Conservation (phyloP, 2,329 filamentous ascomycete genomes). For the Epichloe sibirici region DNA sequence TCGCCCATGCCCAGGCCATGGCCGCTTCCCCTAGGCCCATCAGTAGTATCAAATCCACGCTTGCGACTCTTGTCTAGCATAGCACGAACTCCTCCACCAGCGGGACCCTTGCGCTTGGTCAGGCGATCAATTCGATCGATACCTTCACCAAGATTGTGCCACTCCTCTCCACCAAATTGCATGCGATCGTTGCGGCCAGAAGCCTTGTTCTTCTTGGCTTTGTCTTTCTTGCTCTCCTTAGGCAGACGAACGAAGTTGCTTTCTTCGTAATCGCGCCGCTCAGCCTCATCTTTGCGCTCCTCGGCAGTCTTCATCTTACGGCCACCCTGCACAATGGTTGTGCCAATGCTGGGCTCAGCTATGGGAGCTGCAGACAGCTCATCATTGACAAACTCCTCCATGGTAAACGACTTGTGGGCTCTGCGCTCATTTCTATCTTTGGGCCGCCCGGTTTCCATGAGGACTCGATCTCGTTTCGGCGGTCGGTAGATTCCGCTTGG, state of each 20-base stretch:
- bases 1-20: constrained; percentile 54
- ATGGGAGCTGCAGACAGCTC: constrained; percentile 74
- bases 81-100: constrained; percentile 41
- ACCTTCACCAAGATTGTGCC: constrained; percentile 72
- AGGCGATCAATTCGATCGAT: constrained; percentile 76
- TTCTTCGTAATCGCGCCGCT: constrained; percentile 81
- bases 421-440: constrained; percentile 47
- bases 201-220: constrained; percentile 47
- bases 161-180: constrained; percentile 82
- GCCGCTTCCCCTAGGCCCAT: constrained; percentile 57
- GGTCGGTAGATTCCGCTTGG: constrained; percentile 72
- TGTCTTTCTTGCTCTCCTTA: constrained; percentile 77
- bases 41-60: constrained; percentile 53
- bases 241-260: constrained; percentile 81
- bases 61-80: constrained; percentile 79
- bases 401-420: constrained; percentile 63
- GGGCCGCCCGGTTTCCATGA: constrained; percentile 62
- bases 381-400: constrained; percentile 82
- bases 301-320: constrained; percentile 65
- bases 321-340: constrained; percentile 70
- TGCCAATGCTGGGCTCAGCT: constrained; percentile 83
- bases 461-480: constrained; percentile 74
- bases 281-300: constrained; percentile 65
- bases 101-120: constrained; percentile 55
- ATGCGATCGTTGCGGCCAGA: constrained; percentile 43